phyloP scores from a whole-genome alignment of 2,329 filamentous ascomycete species.

The Trichoderma afroharzianum region DNA sequence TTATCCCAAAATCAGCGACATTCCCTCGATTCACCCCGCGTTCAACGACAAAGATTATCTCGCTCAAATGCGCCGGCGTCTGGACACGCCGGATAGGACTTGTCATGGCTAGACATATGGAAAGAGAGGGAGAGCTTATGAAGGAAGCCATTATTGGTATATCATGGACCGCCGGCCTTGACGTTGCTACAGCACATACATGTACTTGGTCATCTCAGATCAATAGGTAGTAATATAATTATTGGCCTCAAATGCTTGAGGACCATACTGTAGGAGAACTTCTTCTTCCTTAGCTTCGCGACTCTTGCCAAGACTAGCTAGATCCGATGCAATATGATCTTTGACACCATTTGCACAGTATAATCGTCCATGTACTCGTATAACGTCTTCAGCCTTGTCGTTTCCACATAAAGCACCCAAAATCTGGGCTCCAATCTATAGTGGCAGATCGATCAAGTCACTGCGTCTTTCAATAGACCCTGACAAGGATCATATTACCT shows the following conservation, averaged over 20 bases:
- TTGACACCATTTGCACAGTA: neutral
- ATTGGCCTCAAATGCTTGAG: neutral
- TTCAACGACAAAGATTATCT: neutral
- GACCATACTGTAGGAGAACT: neutral
- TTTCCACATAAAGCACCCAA: neutral
- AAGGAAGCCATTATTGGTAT: neutral
- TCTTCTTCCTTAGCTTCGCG: neutral
- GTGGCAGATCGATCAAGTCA: neutral
- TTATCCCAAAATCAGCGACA: neutral
- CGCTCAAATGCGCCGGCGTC: neutral
- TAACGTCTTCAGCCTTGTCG: neutral
- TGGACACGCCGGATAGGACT: neutral
- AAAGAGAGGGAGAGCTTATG: neutral
- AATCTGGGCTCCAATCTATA: neutral
- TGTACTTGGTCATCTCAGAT: no score
- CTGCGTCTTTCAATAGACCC: neutral
- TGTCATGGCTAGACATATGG: fast-evolving
- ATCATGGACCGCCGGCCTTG: neutral
- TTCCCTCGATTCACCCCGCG: neutral
- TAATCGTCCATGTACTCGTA: neutral
- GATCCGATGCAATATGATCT: neutral
- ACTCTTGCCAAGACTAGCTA: neutral
- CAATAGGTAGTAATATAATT: no score
- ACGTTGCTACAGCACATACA: neutral
- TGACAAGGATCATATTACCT: neutral